Percentiles rank a stretch among this genome's conserved stretches.
Evolutionary conservation across 441 rosid species (phyloP).

Genomic region (Euphorbia celastroides): DNA sequence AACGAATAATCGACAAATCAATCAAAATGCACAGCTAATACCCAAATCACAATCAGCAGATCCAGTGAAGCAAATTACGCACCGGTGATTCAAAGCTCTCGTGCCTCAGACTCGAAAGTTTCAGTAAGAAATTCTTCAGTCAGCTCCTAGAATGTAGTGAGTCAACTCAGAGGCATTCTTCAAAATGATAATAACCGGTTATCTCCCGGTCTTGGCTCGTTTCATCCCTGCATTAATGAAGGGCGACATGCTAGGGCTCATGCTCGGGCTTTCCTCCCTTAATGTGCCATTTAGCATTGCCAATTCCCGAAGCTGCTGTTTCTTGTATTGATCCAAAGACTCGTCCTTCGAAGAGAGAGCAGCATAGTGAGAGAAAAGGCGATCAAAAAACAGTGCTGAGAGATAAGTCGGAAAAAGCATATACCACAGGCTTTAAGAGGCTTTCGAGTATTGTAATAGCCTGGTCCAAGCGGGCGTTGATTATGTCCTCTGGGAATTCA

Average conservation of each 20-base stretch:
- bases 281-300: slow-evolving; percentile 81
- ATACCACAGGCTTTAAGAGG: slow-evolving; percentile 94
- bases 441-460: slow-evolving; percentile 70
- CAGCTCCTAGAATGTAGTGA: slow-evolving; percentile 14
- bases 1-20: slow-evolving; percentile 25
- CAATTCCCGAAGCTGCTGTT: slow-evolving; percentile 84
- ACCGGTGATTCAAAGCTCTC: slow-evolving; percentile 15
- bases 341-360: slow-evolving; percentile 56
- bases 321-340: slow-evolving; percentile 85
- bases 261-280: slow-evolving; percentile 85
- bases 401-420: no score
- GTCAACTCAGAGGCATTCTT: slow-evolving; percentile 22
- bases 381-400: no score
- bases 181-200: slow-evolving; percentile 5
- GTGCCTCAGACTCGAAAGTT: slow-evolving; percentile 1
- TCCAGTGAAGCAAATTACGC: slow-evolving; percentile 18
- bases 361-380: slow-evolving; percentile 2
- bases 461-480: slow-evolving; percentile 63
- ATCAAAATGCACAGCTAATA: slow-evolving; percentile 5
- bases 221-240: slow-evolving; percentile 70
- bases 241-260: slow-evolving; percentile 92
- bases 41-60: slow-evolving; percentile 22
- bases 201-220: slow-evolving; percentile 89
- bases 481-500: slow-evolving; percentile 75
- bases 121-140: slow-evolving; percentile 7